Evolutionary conservation across 768 basidiomycete species (phyloP), one percentile per base, ranked within the genome.

Genomic region (Calocera cornea): DNA sequence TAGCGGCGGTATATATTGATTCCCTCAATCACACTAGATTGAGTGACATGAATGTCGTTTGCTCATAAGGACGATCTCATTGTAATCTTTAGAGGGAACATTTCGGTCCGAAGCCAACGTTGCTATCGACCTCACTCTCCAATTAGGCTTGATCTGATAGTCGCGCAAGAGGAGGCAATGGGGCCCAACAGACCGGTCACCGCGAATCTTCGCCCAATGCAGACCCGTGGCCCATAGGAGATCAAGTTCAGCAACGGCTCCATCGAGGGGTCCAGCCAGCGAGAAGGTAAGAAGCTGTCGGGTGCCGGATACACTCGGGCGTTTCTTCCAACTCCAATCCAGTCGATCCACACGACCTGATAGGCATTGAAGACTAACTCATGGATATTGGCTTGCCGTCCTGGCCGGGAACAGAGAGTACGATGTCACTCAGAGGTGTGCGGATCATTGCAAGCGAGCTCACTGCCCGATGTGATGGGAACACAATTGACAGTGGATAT

Each of bases 201-300:
- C 1, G 85, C 83, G 69, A 87, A 86, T 69, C 80, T 83, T 34
- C 82, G 76, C 8, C 85, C 85, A 14, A 85, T 74, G 69, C 85
- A 87, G 17, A 73, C 71, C 17, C 84, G 79, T 34, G 83, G 83
- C 50, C 82, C 82, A 79, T 68, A 64, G 33, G 72, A 68, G 66
- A n/a, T n/a, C n/a, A 78, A 78, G 8, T 65, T 41, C 3, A 50
- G 41, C 36, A 64, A 41, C 17, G 49, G 67, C 50, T 54, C 72
- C 3, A 67, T 29, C 17, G 68, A 71, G 19, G 79, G 69, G 2
- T 77, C 80, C 60, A 81, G 76, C 83, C 83, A 84, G 41, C 84
- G 75, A 0, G 82, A 82, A 0, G 83, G 84, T 54, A 76, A 79
- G 75, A 76, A 83, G 64, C 76, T 73, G n/a, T 79, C 73, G 0